Conservation (phyloP, 129 eudicot genomes). For the sunflower (Helianthus annuus) region HanXRQr2.0-SUNRISE NC_035435.2:171643632-171644131, state of each 20-base stretch:
- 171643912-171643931: not conserved
- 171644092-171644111: not conserved
- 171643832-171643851: not conserved
- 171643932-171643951: not conserved
- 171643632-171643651: no score
- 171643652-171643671: not conserved
- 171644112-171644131: slow-evolving; percentile 4
- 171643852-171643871: not conserved
- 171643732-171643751: slow-evolving; percentile 67
- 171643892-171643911: not conserved
- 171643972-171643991: no score
- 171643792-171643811: slow-evolving; percentile 47
- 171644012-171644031: not conserved
- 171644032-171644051: not conserved
- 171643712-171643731: slow-evolving; percentile 74
- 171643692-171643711: slow-evolving; percentile 82
- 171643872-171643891: not conserved
- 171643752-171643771: slow-evolving; percentile 75
- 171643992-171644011: not conserved
- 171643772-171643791: slow-evolving; percentile 84
- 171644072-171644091: not conserved
- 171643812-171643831: not conserved
- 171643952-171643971: not conserved
- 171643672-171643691: slow-evolving; percentile 45
- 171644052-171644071: not conserved